Evolutionary conservation across 164 flowering plant species (phyloP).

Genomic region (Aristolochia contorta): DNA sequence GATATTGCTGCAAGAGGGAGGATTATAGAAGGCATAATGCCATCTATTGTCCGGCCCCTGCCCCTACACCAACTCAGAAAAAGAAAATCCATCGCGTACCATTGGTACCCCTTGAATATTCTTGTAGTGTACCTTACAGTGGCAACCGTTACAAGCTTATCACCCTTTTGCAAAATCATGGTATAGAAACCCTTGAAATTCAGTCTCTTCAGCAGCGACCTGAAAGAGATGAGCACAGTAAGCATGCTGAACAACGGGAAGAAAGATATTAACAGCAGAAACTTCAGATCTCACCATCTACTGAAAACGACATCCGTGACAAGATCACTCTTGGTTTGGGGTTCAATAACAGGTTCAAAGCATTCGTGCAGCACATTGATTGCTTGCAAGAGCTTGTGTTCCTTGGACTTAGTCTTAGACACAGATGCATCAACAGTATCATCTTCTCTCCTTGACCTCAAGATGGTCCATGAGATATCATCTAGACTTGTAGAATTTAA

Average conservation of each 20-base stretch:
- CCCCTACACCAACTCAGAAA: too few relatives aligned
- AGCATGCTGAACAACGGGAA: too few relatives aligned
- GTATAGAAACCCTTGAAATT: slow-evolving; percentile 79
- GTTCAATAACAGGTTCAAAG: slow-evolving; percentile 57
- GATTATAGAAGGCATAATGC: too few relatives aligned
- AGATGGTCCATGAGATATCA: slow-evolving; percentile 56
- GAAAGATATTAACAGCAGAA: not conserved
- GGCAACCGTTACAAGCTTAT: slow-evolving; percentile 64
- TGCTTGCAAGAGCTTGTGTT: slow-evolving; percentile 56
- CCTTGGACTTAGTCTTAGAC: slow-evolving; percentile 24
- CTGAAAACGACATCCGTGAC: slow-evolving; percentile 2
- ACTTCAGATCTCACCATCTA: not conserved
- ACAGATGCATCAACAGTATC: slow-evolving; percentile 14
- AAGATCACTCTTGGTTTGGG: slow-evolving; percentile 14
- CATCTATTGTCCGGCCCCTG: too few relatives aligned
- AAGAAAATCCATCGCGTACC: too few relatives aligned
- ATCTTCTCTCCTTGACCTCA: slow-evolving; percentile 28
- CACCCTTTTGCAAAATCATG: slow-evolving; percentile 57
- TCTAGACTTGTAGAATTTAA: slow-evolving; percentile 35
- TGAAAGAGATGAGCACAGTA: not conserved
- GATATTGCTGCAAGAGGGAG: too few relatives aligned
- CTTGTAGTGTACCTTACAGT: slow-evolving; percentile 40
- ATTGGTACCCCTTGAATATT: too few relatives aligned
- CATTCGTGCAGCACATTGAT: slow-evolving; percentile 76
- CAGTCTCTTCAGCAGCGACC: slow-evolving; percentile 10